Conservation (phyloP, 2,329 filamentous ascomycete genomes). For the Remersonia thermophila region DNA sequence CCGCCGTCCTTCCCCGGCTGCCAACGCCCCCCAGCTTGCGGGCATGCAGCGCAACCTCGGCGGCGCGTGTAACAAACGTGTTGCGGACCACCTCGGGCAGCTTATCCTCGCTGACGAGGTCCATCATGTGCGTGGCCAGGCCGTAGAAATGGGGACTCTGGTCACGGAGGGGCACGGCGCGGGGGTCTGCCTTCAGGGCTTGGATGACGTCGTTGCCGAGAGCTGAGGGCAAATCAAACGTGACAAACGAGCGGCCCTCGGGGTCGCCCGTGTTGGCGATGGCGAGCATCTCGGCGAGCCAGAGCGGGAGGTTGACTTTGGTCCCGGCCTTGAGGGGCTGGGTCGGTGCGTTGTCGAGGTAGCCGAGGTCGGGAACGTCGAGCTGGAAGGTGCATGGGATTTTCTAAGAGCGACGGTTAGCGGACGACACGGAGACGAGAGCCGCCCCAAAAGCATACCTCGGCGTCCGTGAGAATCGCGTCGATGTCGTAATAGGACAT, state of each 20-base stretch:
- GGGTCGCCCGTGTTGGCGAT: slow-evolving; percentile 41
- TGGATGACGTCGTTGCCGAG: slow-evolving; percentile 72
- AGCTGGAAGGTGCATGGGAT: slow-evolving; percentile 91
- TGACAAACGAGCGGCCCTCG: slow-evolving; percentile 48
- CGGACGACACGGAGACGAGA: too few species aligned
- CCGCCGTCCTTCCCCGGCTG: slow-evolving; percentile 35
- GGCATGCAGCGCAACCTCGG: slow-evolving; percentile 78
- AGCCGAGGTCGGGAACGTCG: slow-evolving; percentile 74
- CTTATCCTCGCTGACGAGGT: slow-evolving; percentile 71
- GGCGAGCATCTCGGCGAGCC: slow-evolving; percentile 89
- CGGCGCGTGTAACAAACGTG: slow-evolving; percentile 71
- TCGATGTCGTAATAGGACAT: slow-evolving; percentile 81
- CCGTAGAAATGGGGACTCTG: slow-evolving; percentile 82
- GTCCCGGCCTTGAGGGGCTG: slow-evolving; percentile 67
- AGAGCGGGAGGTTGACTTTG: slow-evolving; percentile 72
- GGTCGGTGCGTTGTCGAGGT: slow-evolving; percentile 70
- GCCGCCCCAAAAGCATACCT: slow-evolving; percentile 48
- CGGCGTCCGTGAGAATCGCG: slow-evolving; percentile 72
- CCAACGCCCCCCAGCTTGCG: slow-evolving; percentile 62
- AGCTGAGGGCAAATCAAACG: slow-evolving; percentile 68
- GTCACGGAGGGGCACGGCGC: slow-evolving; percentile 70
- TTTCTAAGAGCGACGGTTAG: slow-evolving; percentile 47
- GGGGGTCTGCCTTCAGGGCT: slow-evolving; percentile 80
- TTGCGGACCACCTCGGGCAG: slow-evolving; percentile 64
- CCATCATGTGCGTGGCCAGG: slow-evolving; percentile 72